Evolutionary conservation across 2,329 filamentous ascomycete species (phyloP).

Genomic region (Aureobasidium melanogenum): DNA sequence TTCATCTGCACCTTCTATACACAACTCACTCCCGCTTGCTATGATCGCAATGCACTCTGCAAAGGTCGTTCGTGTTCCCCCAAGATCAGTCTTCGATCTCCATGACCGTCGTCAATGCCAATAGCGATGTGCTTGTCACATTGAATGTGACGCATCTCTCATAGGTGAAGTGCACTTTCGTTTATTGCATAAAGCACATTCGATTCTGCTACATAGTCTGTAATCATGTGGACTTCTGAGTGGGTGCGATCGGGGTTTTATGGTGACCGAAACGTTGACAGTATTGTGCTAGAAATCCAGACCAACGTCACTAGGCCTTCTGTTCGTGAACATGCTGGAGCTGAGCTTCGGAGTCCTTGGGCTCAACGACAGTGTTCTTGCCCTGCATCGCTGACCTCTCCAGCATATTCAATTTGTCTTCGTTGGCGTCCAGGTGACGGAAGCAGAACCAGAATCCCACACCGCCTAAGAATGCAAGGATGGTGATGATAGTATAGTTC

Average conservation of each 20-base stretch:
- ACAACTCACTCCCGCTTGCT: not conserved
- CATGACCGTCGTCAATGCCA: not conserved
- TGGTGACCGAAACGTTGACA: too few relatives aligned
- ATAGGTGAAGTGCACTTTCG: too few relatives aligned
- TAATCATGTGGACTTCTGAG: too few relatives aligned
- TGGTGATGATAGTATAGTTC: slow-evolving; percentile 58
- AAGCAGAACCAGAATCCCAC: slow-evolving; percentile 61
- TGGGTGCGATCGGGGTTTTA: too few relatives aligned
- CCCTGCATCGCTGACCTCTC: not conserved
- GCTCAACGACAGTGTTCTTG: not conserved
- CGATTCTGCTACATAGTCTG: too few relatives aligned
- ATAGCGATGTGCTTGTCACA: not conserved
- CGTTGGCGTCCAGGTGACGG: slow-evolving; percentile 54
- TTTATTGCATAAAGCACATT: too few relatives aligned
- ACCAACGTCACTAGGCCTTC: not conserved
- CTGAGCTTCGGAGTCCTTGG: not conserved
- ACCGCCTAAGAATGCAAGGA: slow-evolving; percentile 55
- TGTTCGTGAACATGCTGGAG: not conserved
- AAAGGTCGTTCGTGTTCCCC: not conserved
- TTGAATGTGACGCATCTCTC: not conserved
- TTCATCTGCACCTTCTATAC: not conserved
- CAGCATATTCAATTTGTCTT: slow-evolving; percentile 61
- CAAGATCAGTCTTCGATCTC: not conserved
- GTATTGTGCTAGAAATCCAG: too few relatives aligned
- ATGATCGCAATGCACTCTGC: not conserved